Conservation (phyloP, 257 asterid species). For the Solanum sejunctum region DNA sequence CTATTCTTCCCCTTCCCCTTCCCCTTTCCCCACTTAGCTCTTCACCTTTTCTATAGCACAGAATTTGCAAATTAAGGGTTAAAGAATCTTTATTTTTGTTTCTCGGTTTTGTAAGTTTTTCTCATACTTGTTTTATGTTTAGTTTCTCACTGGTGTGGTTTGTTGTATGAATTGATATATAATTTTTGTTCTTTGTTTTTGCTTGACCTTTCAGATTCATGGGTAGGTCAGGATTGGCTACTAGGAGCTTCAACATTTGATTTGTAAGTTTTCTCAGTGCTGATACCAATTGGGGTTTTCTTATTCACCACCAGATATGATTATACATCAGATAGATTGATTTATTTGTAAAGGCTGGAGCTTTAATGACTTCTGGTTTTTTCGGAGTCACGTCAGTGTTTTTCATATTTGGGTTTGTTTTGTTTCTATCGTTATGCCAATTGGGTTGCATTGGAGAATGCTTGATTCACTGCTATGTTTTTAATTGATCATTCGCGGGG, state of each 20-base stretch:
- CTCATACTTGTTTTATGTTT: not conserved
- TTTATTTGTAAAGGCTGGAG: not conserved
- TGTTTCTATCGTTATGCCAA: not conserved
- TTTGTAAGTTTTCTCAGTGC: not conserved
- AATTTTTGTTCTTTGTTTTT: not conserved
- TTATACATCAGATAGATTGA: not conserved
- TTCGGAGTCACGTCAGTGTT: not conserved
- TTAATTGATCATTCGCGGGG: not conserved
- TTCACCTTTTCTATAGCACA: not conserved
- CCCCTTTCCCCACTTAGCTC: not conserved
- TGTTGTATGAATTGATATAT: not conserved
- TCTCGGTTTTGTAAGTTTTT: not conserved
- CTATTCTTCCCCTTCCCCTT: not conserved
- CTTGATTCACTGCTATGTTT: not conserved
- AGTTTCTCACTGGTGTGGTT: not conserved
- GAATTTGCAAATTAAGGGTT: not conserved
- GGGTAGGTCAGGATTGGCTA: not conserved
- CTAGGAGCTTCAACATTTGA: not conserved
- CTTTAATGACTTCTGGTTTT: not conserved
- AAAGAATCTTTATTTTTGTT: not conserved
- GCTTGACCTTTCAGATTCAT: not conserved
- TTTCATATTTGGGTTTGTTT: not conserved
- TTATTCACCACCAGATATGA: not conserved
- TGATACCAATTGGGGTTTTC: not conserved
- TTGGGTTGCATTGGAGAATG: not conserved